Percentiles rank a stretch among this genome's conserved stretches.
Conservation (phyloP, 805 yeast species). For the Sugiyamaella floridensis region DNA sequence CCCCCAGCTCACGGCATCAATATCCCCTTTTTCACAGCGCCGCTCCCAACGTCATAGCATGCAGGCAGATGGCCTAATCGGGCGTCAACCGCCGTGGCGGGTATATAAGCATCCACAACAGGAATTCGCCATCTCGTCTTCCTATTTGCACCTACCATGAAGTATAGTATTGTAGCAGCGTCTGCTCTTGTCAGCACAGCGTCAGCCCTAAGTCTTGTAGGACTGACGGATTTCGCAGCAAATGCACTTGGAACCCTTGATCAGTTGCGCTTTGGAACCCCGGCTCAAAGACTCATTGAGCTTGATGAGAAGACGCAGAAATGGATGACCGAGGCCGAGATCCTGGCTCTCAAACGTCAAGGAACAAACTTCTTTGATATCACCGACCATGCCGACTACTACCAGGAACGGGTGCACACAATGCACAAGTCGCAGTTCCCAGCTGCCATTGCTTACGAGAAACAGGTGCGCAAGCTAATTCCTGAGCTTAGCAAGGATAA, state of each 20-base stretch:
- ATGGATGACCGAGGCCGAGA: conserved; percentile 37
- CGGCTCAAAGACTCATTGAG: not conserved
- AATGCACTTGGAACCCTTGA: not conserved
- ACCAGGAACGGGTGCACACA: conserved; percentile 3
- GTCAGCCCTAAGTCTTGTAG: not conserved
- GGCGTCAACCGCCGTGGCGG: not conserved
- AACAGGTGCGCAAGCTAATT: conserved; percentile 38
- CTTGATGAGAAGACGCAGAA: not conserved
- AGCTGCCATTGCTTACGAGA: conserved; percentile 29
- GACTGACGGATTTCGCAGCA: not conserved
- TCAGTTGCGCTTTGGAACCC: not conserved
- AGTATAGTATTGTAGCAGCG: not conserved
- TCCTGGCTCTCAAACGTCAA: conserved; percentile 37
- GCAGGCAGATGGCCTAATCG: not conserved
- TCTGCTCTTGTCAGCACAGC: not conserved
- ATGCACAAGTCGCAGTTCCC: conserved; percentile 44
- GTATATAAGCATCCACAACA: not conserved
- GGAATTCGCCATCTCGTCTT: too few species aligned
- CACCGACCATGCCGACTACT: conserved; percentile 37
- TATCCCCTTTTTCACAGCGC: not conserved
- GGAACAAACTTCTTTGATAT: conserved; percentile 60
- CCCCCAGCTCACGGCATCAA: too few species aligned
- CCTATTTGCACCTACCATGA: not conserved
- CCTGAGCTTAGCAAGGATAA: conserved; percentile 39
- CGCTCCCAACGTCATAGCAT: not conserved